Percentiles rank a stretch among this genome's conserved stretches.
Conservation (phyloP, 441 rosid species). For the Iberis amara region DNA sequence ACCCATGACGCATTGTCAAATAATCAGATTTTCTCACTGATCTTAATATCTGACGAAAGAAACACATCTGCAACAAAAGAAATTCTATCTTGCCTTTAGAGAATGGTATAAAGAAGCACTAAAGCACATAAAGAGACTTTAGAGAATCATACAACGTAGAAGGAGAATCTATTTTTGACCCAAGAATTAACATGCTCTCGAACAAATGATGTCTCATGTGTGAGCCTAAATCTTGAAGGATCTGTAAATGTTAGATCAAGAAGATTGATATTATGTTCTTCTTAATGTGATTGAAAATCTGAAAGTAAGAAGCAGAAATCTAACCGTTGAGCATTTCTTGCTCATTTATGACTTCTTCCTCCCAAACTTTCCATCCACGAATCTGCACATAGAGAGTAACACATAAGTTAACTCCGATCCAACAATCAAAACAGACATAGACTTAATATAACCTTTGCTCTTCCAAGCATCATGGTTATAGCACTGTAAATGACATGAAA, state of each 20-base stretch:
- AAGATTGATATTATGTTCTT: neutral
- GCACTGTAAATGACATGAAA: constrained; percentile 81
- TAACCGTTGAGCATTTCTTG: constrained; percentile 50
- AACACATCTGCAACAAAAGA: constrained; percentile 54
- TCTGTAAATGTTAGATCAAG: constrained; percentile 36
- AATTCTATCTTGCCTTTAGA: neutral
- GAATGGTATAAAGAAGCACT: neutral
- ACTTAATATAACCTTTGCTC: constrained; percentile 52
- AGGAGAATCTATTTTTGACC: constrained; percentile 43
- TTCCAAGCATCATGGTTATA: constrained; percentile 76
- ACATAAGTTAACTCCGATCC: neutral
- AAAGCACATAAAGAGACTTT: constrained; percentile 5
- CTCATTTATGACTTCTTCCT: constrained; percentile 37
- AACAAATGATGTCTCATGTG: constrained; percentile 89
- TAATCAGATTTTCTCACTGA: constrained; percentile 80
- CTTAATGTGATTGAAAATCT: neutral
- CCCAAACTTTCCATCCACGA: constrained; percentile 91
- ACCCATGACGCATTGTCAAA: constrained; percentile 83
- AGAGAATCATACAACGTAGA: constrained; percentile 51
- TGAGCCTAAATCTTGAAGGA: constrained; percentile 74
- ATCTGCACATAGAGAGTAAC: constrained; percentile 41
- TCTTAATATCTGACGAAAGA: constrained; percentile 74
- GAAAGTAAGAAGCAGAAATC: neutral
- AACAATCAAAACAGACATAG: neutral
- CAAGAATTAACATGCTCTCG: constrained; percentile 56